Conservation (phyloP, 805 yeast species). For the Spathaspora hagerdaliae region DNA sequence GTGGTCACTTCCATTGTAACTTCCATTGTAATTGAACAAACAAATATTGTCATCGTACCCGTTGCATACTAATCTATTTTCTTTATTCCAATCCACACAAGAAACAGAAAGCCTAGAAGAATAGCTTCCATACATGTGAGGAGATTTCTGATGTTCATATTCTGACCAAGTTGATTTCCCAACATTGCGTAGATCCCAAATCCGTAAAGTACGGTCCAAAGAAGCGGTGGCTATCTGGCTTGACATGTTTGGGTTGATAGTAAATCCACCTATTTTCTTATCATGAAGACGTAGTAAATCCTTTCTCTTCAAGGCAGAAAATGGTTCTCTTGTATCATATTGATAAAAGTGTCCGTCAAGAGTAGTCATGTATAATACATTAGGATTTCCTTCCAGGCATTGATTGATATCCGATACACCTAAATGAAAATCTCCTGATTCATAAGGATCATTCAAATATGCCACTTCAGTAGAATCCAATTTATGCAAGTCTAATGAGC, state of each 20-base stretch:
- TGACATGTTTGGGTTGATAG: conserved; percentile 64
- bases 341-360: conserved; percentile 73
- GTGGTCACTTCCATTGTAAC: conserved; percentile 32
- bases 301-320: conserved; percentile 18
- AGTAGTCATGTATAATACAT: conserved; percentile 69
- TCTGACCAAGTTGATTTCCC: conserved; percentile 44
- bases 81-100: conserved; percentile 75
- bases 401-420: conserved; percentile 77
- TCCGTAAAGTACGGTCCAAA: conserved; percentile 73
- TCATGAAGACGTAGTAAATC: conserved; percentile 65
- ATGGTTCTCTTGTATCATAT: conserved; percentile 59
- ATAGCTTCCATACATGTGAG: conserved; percentile 57
- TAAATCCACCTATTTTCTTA: conserved; percentile 89
- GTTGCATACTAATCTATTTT: conserved; percentile 75
- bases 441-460: conserved; percentile 47
- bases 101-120: conserved; percentile 77
- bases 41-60: conserved; percentile 88
- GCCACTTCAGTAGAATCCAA: conserved; percentile 52
- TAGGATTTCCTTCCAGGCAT: conserved; percentile 37
- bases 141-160: conserved; percentile 43
- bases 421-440: conserved; percentile 30
- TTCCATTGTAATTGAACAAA: conserved; percentile 55
- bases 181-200: conserved; percentile 79
- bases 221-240: conserved; percentile 83
- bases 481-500: conserved; percentile 64